Evolutionary conservation across 768 basidiomycete genomes (phyloP).

Genomic region (Heimioporus sp.): DNA sequence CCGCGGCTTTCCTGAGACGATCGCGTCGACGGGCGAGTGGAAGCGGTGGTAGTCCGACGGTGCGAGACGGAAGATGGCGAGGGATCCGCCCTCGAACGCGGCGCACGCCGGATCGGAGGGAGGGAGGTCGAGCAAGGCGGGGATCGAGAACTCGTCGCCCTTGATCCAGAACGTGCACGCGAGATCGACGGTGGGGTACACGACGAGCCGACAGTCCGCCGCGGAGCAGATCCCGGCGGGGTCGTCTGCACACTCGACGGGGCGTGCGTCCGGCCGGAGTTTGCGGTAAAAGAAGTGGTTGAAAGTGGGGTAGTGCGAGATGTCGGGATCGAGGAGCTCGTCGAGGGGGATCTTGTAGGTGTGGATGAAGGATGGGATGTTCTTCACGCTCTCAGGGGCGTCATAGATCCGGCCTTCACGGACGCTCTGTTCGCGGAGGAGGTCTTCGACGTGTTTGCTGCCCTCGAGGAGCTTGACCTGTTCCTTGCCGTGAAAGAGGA

Average conservation of each 20-base stretch:
- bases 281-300: conserved; percentile 75
- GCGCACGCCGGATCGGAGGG: conserved; percentile 40
- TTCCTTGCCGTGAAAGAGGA: conserved; percentile 61
- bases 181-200: conserved; percentile 54
- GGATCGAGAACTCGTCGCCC: conserved; percentile 67
- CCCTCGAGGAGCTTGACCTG: conserved; percentile 48
- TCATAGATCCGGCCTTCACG: conserved; percentile 58
- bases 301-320: conserved; percentile 61
- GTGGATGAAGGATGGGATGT: conserved; percentile 54
- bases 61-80: conserved; percentile 75
- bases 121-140: conserved; percentile 50
- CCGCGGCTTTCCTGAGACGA: conserved; percentile 37
- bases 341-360: conserved; percentile 52
- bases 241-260: conserved; percentile 54
- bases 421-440: conserved; percentile 54
- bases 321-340: conserved; percentile 65
- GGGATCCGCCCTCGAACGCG: conserved; percentile 42
- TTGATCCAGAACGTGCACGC: conserved; percentile 79
- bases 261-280: conserved; percentile 58
- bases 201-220: conserved; percentile 74
- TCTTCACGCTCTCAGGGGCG: conserved; percentile 45
- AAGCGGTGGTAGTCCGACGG: conserved; percentile 83
- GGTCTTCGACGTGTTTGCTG: conserved; percentile 44
- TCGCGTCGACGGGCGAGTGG: conserved; percentile 66
- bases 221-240: conserved; percentile 55